Base-by-base conservation (phyloP, 441 rosid species). In the Populus tomentosa region DNA sequence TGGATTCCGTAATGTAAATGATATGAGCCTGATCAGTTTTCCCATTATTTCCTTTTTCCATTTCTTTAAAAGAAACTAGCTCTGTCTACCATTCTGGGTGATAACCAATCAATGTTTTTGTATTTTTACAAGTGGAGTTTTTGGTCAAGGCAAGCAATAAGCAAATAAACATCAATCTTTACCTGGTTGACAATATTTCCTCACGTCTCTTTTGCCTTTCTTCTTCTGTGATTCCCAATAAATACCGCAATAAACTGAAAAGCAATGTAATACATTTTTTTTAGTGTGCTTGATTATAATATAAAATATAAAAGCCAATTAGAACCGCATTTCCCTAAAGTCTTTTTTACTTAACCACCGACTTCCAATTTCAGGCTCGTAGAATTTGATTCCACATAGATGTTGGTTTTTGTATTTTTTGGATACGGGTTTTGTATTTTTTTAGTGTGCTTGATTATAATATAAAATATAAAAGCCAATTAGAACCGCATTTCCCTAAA, bases 131-230 rank as follows among this genome's bases (percentile, higher is more conserved):
- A 42, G 24, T 35, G 35, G 10, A 32, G 26, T 16, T 63, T 36
- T 16, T 53, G 70, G 53, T 61, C 68, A 24, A 62, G 10, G 46
- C 40, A 26, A 9, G 46, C n/a, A 62, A 42, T 4, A 72, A 18
- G 6, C 2, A 10, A 38, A 26, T 3, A 67, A 33, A 63, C 20
- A 28, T 16, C 28, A 14, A 61, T 24, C 36, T 21, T 82, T 88
- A 95, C 99, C 97, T 92, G 73, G 99, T 94, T 72, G 97, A 81
- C 78, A 95, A 73, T 76, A 95, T 94, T 90, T 95, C 97, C 82
- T 85, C 97, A 1, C 97, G 94, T 81, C 95, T 91, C 90, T 2
- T 82, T 76, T 88, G 86, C 85, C 98, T 87, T 85, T 95, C 98
- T 79, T 92, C 95, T 76, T 94, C 97, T 0, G 98, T 91, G 72